Base-by-base conservation (phyloP, 768 basidiomycete species). In the Tephrocybe sp. region DNA sequence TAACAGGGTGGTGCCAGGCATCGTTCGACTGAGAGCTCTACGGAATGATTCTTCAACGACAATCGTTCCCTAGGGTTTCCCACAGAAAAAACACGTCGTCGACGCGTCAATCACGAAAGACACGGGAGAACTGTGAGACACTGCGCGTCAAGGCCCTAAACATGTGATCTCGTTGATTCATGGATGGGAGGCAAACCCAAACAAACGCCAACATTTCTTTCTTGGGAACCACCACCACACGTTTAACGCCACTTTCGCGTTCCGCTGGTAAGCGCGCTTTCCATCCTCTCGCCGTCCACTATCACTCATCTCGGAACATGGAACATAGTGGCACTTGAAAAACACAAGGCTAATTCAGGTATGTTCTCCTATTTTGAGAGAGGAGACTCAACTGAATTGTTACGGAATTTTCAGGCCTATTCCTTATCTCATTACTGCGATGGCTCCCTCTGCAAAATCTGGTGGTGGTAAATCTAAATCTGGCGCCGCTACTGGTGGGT, bases 401-500 rank as follows among this genome's bases (percentile, higher is more conserved):
- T n/a, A 12, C 7, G 32, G 32, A n/a, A n/a, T n/a, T n/a, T 49
- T 8, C 26, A 51, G 35, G 24, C 38, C 16, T 36, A 45, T 36
- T 25, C 41, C 27, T 24, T 42, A 16, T 21, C 38, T 24, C 39
- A 49, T 13, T 31, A 53, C 22, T 21, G 7, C 31, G 54, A 74
- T 82, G 80, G 66, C 79, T 35, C 80, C 80, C 43, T 63, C 65
- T 54, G 67, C 72, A 57, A 77, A 79, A 57, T 71, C 79, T 26
- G 84, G 82, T 38, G 84, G 82, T 43, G 84, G 82, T 58, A 87
- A 86, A 59, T 78, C 83, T 44, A 83, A 82, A 68, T 68, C 74
- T 9, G 79, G 77, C 26, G 57, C 69, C 30, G 58, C 72, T 26
- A 53, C 65, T n/a, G 58, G 65, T 4, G 53, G 60, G 8, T 48